Percentiles rank a stretch among this genome's conserved stretches.
Evolutionary conservation across 2,329 filamentous ascomycete genomes (phyloP).

Genomic region (Xylariaceae sp.): DNA sequence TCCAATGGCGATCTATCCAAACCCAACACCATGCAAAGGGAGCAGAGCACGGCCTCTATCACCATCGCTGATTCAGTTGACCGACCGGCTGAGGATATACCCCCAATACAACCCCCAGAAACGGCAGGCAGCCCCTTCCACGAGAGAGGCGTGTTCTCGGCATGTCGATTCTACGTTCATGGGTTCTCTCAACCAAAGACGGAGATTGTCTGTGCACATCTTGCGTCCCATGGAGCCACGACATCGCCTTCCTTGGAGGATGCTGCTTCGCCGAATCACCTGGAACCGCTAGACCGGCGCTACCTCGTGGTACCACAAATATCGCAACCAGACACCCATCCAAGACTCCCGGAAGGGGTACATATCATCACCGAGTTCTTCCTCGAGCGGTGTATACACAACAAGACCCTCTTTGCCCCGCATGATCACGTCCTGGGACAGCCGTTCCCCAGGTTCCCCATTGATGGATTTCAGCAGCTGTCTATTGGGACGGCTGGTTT

Average conservation of each 20-base stretch:
- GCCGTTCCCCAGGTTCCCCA: conserved; percentile 65
- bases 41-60: conserved; percentile 8
- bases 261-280: conserved; percentile 21
- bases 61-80: conserved; percentile 2
- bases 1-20: conserved; percentile 23
- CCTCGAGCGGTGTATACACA: conserved; percentile 79
- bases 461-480: conserved; percentile 61
- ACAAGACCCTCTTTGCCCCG: conserved; percentile 64
- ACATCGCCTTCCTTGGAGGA: conserved; percentile 36
- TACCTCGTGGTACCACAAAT: conserved; percentile 50
- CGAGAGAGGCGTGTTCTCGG: conserved; percentile 41
- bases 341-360: conserved; percentile 30
- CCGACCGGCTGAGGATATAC: conserved; percentile 3
- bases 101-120: conserved; percentile 2
- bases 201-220: conserved; percentile 38
- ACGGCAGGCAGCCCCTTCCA: conserved; percentile 13
- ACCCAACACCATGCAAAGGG: conserved; percentile 5
- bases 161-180: conserved; percentile 51
- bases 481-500: conserved; percentile 77
- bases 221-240: conserved; percentile 40
- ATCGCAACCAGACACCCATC: conserved; percentile 39
- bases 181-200: conserved; percentile 50
- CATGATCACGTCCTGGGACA: conserved; percentile 64
- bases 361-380: conserved; percentile 79
- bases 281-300: conserved; percentile 27